Percentiles rank a stretch among this genome's conserved stretches.
Evolutionary conservation across 768 basidiomycete species (phyloP).

Genomic region (Mycena albidolilacea): DNA sequence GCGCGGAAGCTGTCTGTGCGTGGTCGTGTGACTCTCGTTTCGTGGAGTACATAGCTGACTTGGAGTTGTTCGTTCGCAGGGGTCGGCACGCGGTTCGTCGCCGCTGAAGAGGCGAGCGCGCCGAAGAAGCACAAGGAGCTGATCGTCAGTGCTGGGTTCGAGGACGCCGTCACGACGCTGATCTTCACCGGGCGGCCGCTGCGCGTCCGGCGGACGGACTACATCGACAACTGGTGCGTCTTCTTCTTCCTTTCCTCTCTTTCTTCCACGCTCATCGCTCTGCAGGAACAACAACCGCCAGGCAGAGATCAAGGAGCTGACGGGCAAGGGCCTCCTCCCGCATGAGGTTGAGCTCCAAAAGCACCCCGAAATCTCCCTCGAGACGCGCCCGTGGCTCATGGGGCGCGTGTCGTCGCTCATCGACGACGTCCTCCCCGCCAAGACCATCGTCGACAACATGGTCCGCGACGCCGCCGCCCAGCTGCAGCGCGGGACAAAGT

Average conservation of each 20-base stretch:
- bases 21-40: not conserved
- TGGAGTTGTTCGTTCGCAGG: slow-evolving; percentile 48
- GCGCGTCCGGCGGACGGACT: slow-evolving; percentile 87
- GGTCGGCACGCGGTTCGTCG: slow-evolving; percentile 93
- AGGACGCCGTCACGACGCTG: slow-evolving; percentile 86
- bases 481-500: not conserved
- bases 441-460: slow-evolving; percentile 9
- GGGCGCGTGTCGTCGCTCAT: slow-evolving; percentile 85
- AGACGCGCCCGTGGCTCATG: slow-evolving; percentile 83
- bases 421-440: slow-evolving; percentile 43
- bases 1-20: slow-evolving; percentile 88
- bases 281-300: slow-evolving; percentile 80
- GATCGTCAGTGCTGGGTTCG: slow-evolving; percentile 77
- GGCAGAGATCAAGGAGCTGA: slow-evolving; percentile 87
- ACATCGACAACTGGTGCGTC: slow-evolving; percentile 81
- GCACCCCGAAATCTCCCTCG: slow-evolving; percentile 84
- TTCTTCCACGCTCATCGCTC: not conserved
- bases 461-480: not conserved
- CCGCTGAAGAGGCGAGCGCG: slow-evolving; percentile 83
- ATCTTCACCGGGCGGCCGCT: slow-evolving; percentile 94
- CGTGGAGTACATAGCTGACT: not conserved
- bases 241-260: not conserved
- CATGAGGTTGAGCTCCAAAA: slow-evolving; percentile 77
- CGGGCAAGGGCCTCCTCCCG: slow-evolving; percentile 88
- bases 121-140: slow-evolving; percentile 90